Evolutionary conservation across 176 grass and related monocot species (phyloP).

Genomic region (Aegilops tauschii): DNA sequence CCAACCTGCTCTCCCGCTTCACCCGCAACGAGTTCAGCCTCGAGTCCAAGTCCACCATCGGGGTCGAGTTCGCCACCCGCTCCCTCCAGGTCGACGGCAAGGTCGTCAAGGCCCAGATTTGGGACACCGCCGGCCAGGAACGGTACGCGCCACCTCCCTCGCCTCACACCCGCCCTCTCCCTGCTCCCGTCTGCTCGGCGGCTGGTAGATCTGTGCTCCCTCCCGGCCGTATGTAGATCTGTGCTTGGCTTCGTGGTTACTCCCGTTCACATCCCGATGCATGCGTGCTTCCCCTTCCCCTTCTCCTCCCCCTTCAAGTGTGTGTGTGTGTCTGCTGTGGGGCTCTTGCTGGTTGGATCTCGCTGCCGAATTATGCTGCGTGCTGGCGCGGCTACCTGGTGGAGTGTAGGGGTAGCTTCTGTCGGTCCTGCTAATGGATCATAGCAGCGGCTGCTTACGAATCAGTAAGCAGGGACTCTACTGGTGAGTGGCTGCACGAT

Average conservation of each 20-base stretch:
- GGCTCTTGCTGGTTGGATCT: conserved; percentile 21
- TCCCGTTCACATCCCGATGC: background rate
- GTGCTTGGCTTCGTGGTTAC: background rate
- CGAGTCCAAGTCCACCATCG: conserved; percentile 99
- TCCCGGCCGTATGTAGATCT: conserved; percentile 1
- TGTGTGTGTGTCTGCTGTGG: background rate
- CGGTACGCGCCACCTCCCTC: conserved; percentile 3
- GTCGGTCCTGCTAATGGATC: background rate
- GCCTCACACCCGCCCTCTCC: background rate
- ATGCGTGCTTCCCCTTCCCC: background rate
- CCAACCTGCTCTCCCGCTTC: conserved; percentile 95
- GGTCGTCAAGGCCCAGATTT: conserved; percentile 98
- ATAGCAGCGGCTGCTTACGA: background rate
- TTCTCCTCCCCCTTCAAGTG: too few relatives aligned
- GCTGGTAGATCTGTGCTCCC: background rate
- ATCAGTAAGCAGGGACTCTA: background rate
- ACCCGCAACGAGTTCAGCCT: conserved; percentile 99
- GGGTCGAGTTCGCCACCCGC: conserved; percentile 93
- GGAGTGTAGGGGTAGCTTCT: background rate
- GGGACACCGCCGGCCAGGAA: conserved; percentile 92
- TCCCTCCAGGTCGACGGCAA: conserved; percentile 71
- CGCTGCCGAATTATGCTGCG: conserved; percentile 27
- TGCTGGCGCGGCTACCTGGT: background rate
- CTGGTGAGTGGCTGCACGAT: background rate
- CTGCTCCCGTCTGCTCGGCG: background rate